These are phyloP conservation scores for Brassica carinata DNA, from an alignment of 345 rosid genomes.

Conservation along the genomic window DNA sequence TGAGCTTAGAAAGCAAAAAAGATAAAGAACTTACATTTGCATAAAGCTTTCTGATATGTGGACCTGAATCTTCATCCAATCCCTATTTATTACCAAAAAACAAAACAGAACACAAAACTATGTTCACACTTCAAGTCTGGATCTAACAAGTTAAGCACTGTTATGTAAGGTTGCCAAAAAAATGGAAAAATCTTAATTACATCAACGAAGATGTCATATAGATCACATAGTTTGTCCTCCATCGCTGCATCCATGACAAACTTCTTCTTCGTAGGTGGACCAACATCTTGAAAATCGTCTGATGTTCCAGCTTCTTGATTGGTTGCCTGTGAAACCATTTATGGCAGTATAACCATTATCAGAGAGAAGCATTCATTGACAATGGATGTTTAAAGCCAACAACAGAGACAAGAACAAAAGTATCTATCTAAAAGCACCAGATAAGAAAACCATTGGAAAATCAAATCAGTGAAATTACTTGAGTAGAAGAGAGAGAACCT, in stretches of 20 bases:
- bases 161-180: slow-evolving; percentile 3
- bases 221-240: slow-evolving; percentile 94
- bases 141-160: slow-evolving; percentile 9
- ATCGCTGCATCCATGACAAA: slow-evolving; percentile 64
- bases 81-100: slow-evolving; percentile 56
- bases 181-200: slow-evolving; percentile 44
- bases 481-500: slow-evolving; percentile 48
- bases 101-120: slow-evolving; percentile 22
- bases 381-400: slow-evolving; percentile 7
- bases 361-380: slow-evolving; percentile 20
- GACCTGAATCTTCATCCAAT: slow-evolving; percentile 82
- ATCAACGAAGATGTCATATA: slow-evolving; percentile 88
- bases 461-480: not conserved
- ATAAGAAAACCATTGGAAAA: not conserved
- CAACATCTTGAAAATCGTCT: slow-evolving; percentile 67
- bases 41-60: slow-evolving; percentile 86
- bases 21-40: slow-evolving; percentile 56
- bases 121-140: slow-evolving; percentile 20
- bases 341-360: not conserved
- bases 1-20: slow-evolving; percentile 18
- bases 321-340: slow-evolving; percentile 45
- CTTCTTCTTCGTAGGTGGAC: slow-evolving; percentile 49
- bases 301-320: slow-evolving; percentile 66
- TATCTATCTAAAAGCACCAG: not conserved
- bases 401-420: not conserved